Conservation (phyloP, 371 early-diverging fungal species). For the Mucor racemosus region DNA sequence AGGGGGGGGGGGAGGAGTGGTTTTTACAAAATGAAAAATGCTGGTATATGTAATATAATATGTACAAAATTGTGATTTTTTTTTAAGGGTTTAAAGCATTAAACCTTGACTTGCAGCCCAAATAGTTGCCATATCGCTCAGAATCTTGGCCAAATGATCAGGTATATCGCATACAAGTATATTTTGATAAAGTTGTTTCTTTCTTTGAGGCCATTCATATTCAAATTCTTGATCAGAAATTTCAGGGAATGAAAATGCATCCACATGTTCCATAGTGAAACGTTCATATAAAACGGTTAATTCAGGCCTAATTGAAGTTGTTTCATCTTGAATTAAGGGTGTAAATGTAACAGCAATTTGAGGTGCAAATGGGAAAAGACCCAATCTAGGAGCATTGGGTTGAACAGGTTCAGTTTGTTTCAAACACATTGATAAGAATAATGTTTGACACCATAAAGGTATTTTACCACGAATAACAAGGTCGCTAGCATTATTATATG, state of each 20-base stretch:
- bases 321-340: constrained; percentile 16
- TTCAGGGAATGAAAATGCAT: constrained; percentile 29
- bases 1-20: not conserved
- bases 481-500: constrained; percentile 38
- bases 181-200: constrained; percentile 29
- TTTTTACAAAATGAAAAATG: not conserved
- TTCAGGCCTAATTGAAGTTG: constrained; percentile 27
- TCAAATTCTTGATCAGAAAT: not conserved
- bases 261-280: constrained; percentile 43
- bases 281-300: constrained; percentile 41
- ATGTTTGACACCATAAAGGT: constrained; percentile 49
- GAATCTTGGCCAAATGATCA: constrained; percentile 32
- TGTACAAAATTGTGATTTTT: not conserved
- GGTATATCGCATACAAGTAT: constrained; percentile 47
- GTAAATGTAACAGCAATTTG: constrained; percentile 41
- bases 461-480: constrained; percentile 46
- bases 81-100: constrained; percentile 14
- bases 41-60: not conserved
- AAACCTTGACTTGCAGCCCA: constrained; percentile 48
- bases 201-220: constrained; percentile 21
- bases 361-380: constrained; percentile 49
- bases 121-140: constrained; percentile 30
- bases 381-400: constrained; percentile 28
- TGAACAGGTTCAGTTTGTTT: constrained; percentile 33
- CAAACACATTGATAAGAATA: constrained; percentile 40